Conservation (phyloP, 2,329 filamentous ascomycete genomes). For the Colletotrichum echinochloae region DNA sequence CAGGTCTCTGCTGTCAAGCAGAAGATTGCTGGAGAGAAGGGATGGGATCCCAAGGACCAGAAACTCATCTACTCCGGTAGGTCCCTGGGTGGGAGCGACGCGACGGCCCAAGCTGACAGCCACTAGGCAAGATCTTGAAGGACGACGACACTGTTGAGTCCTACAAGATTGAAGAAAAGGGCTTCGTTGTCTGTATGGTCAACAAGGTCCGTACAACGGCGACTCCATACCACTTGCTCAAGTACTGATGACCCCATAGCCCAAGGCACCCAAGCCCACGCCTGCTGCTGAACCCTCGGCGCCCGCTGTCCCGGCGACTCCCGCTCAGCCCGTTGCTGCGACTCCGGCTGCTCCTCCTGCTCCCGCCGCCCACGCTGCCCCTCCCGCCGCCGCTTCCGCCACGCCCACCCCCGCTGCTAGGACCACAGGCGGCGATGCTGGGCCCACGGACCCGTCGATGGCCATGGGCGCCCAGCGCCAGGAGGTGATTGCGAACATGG, state of each 20-base stretch:
- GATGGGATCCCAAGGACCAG: slow-evolving; percentile 89
- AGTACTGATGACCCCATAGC: slow-evolving; percentile 47
- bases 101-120: slow-evolving; percentile 17
- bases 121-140: slow-evolving; percentile 93
- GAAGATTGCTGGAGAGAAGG: slow-evolving; percentile 91
- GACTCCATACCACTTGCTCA: neutral
- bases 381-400: slow-evolving; percentile 60
- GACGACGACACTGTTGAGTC: slow-evolving; percentile 97
- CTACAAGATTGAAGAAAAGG: slow-evolving; percentile 99
- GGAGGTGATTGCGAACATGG: slow-evolving; percentile 90
- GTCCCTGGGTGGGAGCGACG: slow-evolving; percentile 46
- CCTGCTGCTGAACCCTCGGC: slow-evolving; percentile 67
- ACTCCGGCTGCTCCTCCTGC: slow-evolving; percentile 63
- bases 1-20: slow-evolving; percentile 92
- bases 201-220: slow-evolving; percentile 77
- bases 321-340: slow-evolving; percentile 65
- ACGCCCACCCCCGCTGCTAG: slow-evolving; percentile 68
- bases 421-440: slow-evolving; percentile 59
- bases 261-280: slow-evolving; percentile 77
- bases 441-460: slow-evolving; percentile 78
- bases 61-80: slow-evolving; percentile 99
- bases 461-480: slow-evolving; percentile 86
- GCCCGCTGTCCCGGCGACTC: slow-evolving; percentile 70
- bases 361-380: slow-evolving; percentile 60
- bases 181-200: slow-evolving; percentile 98